Conservation (phyloP, 73 alveolate genomes). For the Paraurostyla sp. region DNA sequence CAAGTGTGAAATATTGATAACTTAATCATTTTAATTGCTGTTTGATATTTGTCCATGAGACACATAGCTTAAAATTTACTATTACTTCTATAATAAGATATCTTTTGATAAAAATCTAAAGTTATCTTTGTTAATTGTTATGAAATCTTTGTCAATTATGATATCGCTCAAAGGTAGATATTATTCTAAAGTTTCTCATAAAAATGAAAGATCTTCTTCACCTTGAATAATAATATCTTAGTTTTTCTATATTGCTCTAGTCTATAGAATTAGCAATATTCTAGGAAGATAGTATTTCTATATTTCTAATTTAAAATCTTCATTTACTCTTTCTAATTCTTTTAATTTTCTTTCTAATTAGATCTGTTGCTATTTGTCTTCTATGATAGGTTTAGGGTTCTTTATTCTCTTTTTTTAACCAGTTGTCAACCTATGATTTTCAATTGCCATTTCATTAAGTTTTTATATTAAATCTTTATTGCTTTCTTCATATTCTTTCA, state of each 20-base stretch:
- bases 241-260: conserved; percentile 1
- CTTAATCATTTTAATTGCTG: background rate
- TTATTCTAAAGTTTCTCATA: background rate
- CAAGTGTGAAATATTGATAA: background rate
- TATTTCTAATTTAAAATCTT: background rate
- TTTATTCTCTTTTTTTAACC: background rate
- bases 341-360: background rate
- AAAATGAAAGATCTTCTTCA: background rate
- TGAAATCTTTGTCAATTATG: background rate
- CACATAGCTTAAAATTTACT: background rate
- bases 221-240: conserved; percentile 11
- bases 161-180: background rate
- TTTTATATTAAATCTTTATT: conserved; percentile 12
- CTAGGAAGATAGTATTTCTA: background rate
- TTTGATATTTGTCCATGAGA: background rate
- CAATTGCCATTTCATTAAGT: conserved; percentile 27
- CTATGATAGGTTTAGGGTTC: background rate
- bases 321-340: conserved; percentile 4
- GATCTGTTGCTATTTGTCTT: background rate
- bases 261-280: background rate
- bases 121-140: background rate
- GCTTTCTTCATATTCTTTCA: background rate
- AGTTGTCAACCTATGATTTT: background rate
- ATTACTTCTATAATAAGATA: background rate
- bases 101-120: conserved; percentile 19